Conservation (phyloP, 2,329 filamentous ascomycete genomes). For the Delphinella strobiligena region DNA sequence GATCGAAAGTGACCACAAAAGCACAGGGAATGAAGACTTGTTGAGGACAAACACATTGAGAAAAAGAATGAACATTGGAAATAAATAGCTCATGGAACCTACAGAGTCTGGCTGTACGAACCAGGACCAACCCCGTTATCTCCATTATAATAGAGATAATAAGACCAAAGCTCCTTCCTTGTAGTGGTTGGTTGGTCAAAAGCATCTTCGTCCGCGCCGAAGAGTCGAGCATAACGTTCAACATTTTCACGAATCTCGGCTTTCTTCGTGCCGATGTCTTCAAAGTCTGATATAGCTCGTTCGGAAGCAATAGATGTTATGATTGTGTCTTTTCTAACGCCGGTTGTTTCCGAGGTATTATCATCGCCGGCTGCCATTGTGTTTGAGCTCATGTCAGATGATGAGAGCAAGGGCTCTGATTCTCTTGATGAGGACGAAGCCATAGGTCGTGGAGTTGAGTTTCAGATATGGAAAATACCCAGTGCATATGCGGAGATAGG, state of each 20-base stretch:
- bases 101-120: conserved; percentile 53
- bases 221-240: not conserved
- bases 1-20: too few species aligned
- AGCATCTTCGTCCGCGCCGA: not conserved
- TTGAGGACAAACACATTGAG: too few species aligned
- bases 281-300: not conserved
- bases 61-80: too few species aligned
- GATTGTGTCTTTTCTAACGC: not conserved
- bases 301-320: not conserved
- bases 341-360: not conserved
- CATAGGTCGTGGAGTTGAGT: too few species aligned
- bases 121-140: conserved; percentile 51
- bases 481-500: too few species aligned
- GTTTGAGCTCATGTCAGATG: not conserved
- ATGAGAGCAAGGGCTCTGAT: not conserved
- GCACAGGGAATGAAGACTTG: too few species aligned
- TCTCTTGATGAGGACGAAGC: not conserved
- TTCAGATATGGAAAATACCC: too few species aligned
- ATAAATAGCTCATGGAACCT: conserved; percentile 36
- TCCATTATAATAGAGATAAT: conserved; percentile 49
- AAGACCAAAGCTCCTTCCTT: conserved; percentile 12
- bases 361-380: not conserved
- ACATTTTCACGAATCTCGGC: not conserved
- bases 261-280: not conserved
- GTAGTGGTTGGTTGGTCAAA: conserved; percentile 5